These are phyloP conservation scores for Goffeauzyma gilvescens DNA, from an alignment of 768 basidiomycete genomes.

Conservation along the genomic window DNA sequence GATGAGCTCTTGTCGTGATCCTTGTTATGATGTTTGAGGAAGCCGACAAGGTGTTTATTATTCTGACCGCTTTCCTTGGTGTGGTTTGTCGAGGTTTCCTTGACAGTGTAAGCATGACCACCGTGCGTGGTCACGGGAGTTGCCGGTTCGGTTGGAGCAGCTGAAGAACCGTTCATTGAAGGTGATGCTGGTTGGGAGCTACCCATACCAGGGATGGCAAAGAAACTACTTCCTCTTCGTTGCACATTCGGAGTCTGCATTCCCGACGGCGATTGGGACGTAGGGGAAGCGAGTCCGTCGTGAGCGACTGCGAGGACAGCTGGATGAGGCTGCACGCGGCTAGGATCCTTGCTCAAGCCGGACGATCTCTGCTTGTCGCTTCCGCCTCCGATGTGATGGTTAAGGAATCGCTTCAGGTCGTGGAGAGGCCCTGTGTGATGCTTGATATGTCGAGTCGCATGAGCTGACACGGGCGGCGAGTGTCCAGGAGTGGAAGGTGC, in stretches of 20 bases:
- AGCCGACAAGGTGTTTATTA: slow-evolving; percentile 14
- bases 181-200: neutral
- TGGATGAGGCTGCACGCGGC: slow-evolving; percentile 4
- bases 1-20: slow-evolving; percentile 29
- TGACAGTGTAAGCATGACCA: neutral
- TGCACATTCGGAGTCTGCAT: slow-evolving; percentile 20
- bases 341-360: neutral
- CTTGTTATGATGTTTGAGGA: slow-evolving; percentile 28
- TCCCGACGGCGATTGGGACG: neutral
- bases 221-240: slow-evolving; percentile 23
- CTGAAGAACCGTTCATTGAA: neutral
- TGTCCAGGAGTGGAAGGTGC: slow-evolving; percentile 26
- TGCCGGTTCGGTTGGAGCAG: neutral
- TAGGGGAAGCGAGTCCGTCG: slow-evolving; percentile 7
- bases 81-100: neutral
- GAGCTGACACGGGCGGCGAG: slow-evolving; percentile 17
- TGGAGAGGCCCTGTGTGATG: slow-evolving; percentile 52
- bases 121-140: neutral
- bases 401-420: slow-evolving; percentile 87
- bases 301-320: slow-evolving; percentile 11
- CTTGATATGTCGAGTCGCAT: slow-evolving; percentile 32
- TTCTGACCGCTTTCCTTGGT: slow-evolving; percentile 2
- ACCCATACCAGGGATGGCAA: slow-evolving; percentile 12
- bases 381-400: slow-evolving; percentile 73
- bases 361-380: slow-evolving; percentile 34